phyloP scores from a whole-genome alignment of 441 rosid species.

The Metrosideros polymorpha region DNA sequence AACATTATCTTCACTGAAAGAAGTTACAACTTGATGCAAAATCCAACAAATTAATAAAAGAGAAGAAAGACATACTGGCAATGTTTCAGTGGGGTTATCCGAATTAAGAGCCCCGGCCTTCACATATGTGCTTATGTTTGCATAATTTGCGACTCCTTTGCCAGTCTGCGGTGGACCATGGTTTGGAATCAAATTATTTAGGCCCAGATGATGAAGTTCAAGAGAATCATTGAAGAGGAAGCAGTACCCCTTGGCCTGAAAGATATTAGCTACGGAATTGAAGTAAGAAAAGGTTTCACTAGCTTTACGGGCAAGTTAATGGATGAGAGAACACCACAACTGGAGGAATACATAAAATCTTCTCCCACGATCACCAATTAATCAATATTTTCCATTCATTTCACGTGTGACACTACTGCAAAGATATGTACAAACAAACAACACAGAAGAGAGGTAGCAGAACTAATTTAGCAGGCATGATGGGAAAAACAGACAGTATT shows the following conservation, averaged over 20 bases:
- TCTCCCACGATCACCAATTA: neutral
- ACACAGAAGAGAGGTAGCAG: neutral
- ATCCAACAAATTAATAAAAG: neutral
- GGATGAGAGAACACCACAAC: neutral
- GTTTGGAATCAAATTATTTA: neutral
- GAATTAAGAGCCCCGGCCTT: constrained; percentile 37
- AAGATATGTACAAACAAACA: neutral
- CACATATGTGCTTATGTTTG: constrained; percentile 12
- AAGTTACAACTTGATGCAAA: neutral
- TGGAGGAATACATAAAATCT: neutral
- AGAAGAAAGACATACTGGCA: constrained; percentile 29
- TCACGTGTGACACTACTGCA: neutral
- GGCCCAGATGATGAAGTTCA: neutral
- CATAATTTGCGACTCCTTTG: neutral
- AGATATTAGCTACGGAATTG: neutral
- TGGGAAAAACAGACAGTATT: neutral
- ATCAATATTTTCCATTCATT: neutral
- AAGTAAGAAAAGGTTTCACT: neutral
- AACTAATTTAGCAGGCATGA: neutral
- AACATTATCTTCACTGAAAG: neutral
- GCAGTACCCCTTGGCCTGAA: neutral
- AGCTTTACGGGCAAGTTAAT: neutral
- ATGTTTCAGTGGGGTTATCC: constrained; percentile 20
- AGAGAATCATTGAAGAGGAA: neutral
- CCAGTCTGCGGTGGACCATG: neutral